Evolutionary conservation across 192 early-diverging fungal species (phyloP).

Genomic region (Backusella liffmaniae): DNA sequence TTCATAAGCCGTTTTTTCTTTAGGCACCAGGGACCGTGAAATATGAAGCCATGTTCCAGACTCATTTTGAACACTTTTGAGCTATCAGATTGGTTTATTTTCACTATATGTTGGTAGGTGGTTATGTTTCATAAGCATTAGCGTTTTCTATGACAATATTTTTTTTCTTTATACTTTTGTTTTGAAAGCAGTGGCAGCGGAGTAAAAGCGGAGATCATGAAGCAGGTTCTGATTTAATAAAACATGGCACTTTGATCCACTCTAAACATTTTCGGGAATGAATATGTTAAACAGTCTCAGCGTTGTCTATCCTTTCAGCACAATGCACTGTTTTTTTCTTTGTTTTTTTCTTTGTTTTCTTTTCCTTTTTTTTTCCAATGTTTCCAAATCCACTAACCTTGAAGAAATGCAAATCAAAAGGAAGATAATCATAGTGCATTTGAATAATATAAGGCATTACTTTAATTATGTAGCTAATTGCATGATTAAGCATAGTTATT

Average conservation of each 20-base stretch:
- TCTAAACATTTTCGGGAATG: not conserved
- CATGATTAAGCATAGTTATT: not conserved
- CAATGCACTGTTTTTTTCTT: not conserved
- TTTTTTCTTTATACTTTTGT: not conserved
- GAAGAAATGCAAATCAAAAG: not conserved
- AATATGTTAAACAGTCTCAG: slow-evolving; percentile 5
- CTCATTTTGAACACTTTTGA: not conserved
- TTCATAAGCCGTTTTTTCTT: not conserved
- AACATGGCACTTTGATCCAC: not conserved
- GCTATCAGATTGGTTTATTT: not conserved
- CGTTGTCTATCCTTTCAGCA: not conserved
- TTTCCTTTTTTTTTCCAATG: not conserved
- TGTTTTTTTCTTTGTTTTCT: not conserved
- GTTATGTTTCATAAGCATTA: slow-evolving; percentile 1
- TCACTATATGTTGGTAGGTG: not conserved
- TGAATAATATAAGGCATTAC: not conserved
- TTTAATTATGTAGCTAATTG: not conserved
- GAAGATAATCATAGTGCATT: not conserved
- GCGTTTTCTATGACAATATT: not conserved
- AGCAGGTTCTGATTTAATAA: not conserved
- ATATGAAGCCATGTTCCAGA: not conserved
- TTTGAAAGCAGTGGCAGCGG: not conserved
- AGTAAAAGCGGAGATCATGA: not conserved
- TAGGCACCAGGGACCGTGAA: slow-evolving; percentile 4
- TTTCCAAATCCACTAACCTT: not conserved